Evolutionary conservation across 2,329 filamentous ascomycete species (phyloP), one percentile per base, ranked within the genome.

Genomic region (Phoma herbarum): DNA sequence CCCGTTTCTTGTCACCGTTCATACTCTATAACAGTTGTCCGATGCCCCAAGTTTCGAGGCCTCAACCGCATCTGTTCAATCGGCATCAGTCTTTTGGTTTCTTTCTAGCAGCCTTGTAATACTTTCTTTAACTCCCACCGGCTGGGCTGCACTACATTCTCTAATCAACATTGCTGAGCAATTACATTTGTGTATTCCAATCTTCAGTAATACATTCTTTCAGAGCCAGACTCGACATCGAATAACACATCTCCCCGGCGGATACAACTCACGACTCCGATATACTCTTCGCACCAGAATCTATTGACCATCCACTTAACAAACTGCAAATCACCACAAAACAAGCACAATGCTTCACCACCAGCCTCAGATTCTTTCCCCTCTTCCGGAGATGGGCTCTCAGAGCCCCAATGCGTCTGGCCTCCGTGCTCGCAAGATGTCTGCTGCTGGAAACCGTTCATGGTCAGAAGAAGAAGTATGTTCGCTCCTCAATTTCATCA

Each of bases 401-500:
- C 69, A 75, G 43, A 63, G 64, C 16, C 52, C 71, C 14, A 66
- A 69, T 56, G 42, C 62, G 25, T 72, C 74, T 83, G 86, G 53
- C 80, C 88, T 72, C 80, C 90, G 91, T 79, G 86, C 83, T 74
- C 85, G 88, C 61, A 91, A 90, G 80, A 79, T 84, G 62, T 84
- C 89, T 59, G 90, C 89, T 49, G 89, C 90, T 64, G 90, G 90
- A 66, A 90, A 90, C 68, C 85, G 91, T 76, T 90, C 90, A 57
- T 94, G 91, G 91, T 93, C 90, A 63, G 91, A 93, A 75, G 90
- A 93, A 77, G 91, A 93, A 87, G 90, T 92, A 82, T 69, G 83
- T 35, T 8, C 0, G 20, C 20, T 39, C 0, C 12, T 20, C 11
- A 23, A 8, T 11, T 6, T 2, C 12, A 39, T 2, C 10, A n/a